phyloP scores from a whole-genome alignment of 768 basidiomycete species.

The Chalciporus sphaerocephalus region DNA sequence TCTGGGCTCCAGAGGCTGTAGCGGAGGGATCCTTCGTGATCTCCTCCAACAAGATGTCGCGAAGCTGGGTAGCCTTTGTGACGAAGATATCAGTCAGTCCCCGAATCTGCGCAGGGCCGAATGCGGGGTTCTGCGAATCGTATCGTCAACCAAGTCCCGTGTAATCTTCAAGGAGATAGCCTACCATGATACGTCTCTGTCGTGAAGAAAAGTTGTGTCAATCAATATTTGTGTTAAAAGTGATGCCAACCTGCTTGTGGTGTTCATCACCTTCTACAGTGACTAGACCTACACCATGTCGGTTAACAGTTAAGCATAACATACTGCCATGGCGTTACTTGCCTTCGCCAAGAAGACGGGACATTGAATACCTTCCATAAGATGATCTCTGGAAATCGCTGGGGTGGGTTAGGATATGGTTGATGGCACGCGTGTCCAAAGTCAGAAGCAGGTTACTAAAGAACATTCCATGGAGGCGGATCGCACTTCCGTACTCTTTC shows the following conservation, averaged over 20 bases:
- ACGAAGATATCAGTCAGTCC: conserved; percentile 55
- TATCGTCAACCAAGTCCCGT: background rate
- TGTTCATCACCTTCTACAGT: conserved; percentile 39
- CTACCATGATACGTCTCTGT: conserved; percentile 32
- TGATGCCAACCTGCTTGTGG: conserved; percentile 35
- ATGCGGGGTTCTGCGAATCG: conserved; percentile 55
- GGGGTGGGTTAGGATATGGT: no score
- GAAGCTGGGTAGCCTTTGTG: conserved; percentile 49
- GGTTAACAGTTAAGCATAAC: background rate
- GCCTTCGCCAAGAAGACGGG: no score
- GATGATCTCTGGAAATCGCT: no score
- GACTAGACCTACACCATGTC: conserved; percentile 41
- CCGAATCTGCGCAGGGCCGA: conserved; percentile 55
- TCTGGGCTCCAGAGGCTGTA: conserved; percentile 9
- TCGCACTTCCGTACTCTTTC: no score
- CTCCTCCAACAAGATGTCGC: conserved; percentile 43
- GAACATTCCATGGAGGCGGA: no score
- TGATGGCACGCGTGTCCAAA: no score
- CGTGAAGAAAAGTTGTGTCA: background rate
- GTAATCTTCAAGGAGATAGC: background rate
- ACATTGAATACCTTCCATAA: no score
- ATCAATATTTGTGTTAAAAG: no score
- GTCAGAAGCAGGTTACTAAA: no score
- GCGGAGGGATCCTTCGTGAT: conserved; percentile 26
- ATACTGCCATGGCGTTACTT: no score